Conservation (phyloP, 768 basidiomycete genomes). For the Podaxis mareebaensis region DNA sequence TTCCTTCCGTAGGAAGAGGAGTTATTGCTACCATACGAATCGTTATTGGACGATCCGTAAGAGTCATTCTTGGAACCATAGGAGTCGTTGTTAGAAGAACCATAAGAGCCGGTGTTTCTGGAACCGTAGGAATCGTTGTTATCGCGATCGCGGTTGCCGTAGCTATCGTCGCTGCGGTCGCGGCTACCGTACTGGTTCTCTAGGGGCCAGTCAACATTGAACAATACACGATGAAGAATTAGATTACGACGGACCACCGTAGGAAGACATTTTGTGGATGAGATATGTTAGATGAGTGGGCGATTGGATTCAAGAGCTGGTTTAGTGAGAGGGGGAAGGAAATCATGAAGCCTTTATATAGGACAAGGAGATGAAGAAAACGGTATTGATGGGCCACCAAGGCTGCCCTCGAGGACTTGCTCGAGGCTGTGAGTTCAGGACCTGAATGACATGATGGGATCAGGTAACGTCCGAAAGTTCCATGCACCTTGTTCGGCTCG, state of each 20-base stretch:
- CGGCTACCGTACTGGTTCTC: background rate
- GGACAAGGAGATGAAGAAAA: background rate
- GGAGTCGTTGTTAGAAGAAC: conserved; percentile 15
- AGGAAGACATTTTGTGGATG: conserved; percentile 1
- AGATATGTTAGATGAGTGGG: background rate
- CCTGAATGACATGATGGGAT: background rate
- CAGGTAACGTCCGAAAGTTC: background rate
- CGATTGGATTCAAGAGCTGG: background rate
- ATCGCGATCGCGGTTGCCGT: background rate
- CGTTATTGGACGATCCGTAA: conserved; percentile 14
- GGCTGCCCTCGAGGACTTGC: background rate
- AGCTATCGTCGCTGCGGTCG: background rate
- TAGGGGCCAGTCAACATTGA: background rate
- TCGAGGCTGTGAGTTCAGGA: conserved; percentile 3
- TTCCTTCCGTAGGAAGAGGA: conserved; percentile 14
- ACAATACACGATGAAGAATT: background rate
- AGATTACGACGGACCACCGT: background rate
- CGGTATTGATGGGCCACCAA: background rate
- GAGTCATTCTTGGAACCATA: background rate
- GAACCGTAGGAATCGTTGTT: conserved; percentile 18
- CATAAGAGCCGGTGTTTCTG: background rate
- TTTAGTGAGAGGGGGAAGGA: background rate
- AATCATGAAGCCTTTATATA: background rate
- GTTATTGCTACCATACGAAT: conserved; percentile 20
- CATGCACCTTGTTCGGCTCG: conserved; percentile 4